Evolutionary conservation across 805 yeast species (phyloP), one percentile per base, ranked within the genome.

Genomic region (Tetrapisispora phaffii): DNA sequence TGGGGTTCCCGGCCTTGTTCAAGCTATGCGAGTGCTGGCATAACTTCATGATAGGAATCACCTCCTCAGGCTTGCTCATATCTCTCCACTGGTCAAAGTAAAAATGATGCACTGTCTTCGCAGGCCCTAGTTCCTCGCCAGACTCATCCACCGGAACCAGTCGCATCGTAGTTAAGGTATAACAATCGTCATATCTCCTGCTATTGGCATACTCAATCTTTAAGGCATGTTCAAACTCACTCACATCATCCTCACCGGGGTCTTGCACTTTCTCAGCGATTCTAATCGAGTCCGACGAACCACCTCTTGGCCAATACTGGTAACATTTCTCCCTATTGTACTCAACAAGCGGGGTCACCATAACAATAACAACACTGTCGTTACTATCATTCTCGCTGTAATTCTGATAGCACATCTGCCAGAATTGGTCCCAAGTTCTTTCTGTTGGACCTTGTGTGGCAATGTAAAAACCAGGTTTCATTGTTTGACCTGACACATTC

Each of bases 41-140:
- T 26, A 70, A 45, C 10, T 56, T 39, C 48, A 65, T 51, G 2
- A 70, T 56, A 0, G 69, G 65, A 1, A 61, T 49, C 37, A 69
- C 51, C 16, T 66, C 68, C 19, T 62, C 65, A 1, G 86, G 79
- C 13, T 79, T 77, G 15, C 81, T 79, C 72, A 82, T 82, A 65
- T 90, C 98, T 3, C 78, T 76, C 98, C 98, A 90, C 26, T 79
- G 72, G 42, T 77, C 73, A 54, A 81, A 76, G 47, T 86, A 90
- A 22, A 87, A 62, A 59, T 90, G 97, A 42, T 71, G 72, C 0
- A 70, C 65, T 1, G 51, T 57, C 34, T 62, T 62, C 4, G 73
- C 58, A 8, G 80, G 75, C 9, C 67, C 67, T 41, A 73, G 74
- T n/a, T n/a, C 23, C 3, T 19, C 23, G 1, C 42, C 42, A 15